phyloP scores from a whole-genome alignment of 148 eudicot species.

The Limonium bicolor region DNA sequence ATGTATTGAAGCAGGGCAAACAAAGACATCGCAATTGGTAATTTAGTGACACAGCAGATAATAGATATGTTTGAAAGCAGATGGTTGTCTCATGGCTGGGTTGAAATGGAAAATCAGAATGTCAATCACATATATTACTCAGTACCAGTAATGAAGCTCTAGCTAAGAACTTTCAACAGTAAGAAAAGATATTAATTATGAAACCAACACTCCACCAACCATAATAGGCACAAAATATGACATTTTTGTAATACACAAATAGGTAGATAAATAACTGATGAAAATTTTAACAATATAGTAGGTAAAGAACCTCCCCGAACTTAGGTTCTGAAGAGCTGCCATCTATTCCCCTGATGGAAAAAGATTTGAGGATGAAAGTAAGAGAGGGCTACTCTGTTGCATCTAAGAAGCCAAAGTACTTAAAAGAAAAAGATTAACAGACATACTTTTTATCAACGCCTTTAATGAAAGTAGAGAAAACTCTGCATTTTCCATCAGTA shows the following conservation, averaged over 20 bases:
- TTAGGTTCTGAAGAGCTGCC: constrained; percentile 50
- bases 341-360: constrained; percentile 39
- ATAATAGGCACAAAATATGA: too few species aligned
- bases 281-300: background rate
- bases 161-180: background rate
- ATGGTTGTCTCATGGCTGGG: background rate
- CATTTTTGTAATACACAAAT: background rate
- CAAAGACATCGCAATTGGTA: background rate
- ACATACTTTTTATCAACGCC: constrained; percentile 81
- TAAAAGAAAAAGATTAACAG: background rate
- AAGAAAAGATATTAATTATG: too few species aligned
- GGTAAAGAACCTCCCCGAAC: constrained; percentile 75
- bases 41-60: background rate
- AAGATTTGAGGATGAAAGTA: background rate
- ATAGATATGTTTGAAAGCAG: background rate
- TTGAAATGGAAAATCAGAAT: too few species aligned
- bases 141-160: background rate
- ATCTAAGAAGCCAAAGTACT: background rate
- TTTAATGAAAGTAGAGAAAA: constrained; percentile 92
- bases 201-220: too few species aligned
- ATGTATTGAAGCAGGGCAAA: background rate
- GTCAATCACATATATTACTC: too few species aligned
- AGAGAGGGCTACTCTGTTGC: background rate
- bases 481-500: constrained; percentile 97
- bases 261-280: background rate